phyloP scores from a whole-genome alignment of 768 basidiomycete genomes.

The Russula virescens region DNA sequence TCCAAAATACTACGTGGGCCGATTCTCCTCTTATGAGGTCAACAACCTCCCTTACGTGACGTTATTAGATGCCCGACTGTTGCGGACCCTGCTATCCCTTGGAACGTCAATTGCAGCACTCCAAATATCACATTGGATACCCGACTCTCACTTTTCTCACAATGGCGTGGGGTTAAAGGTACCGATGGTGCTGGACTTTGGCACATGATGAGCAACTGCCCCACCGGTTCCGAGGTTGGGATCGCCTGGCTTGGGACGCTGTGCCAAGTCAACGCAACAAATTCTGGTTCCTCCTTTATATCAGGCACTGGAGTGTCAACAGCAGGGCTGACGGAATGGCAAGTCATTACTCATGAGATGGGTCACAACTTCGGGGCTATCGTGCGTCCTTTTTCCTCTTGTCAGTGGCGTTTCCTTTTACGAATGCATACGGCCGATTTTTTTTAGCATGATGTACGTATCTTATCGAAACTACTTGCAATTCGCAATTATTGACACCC shows the following conservation, averaged over 20 bases:
- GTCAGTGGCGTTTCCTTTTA: conserved; percentile 18
- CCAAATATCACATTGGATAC: conserved; percentile 51
- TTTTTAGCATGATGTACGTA: conserved; percentile 50
- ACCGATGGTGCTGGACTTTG: conserved; percentile 76
- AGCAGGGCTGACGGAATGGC: conserved; percentile 71
- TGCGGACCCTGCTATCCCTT: conserved; percentile 47
- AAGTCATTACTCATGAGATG: conserved; percentile 77
- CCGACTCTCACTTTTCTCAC: conserved; percentile 71
- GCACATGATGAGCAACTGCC: conserved; percentile 84
- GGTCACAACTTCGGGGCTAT: conserved; percentile 90
- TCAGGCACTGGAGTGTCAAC: conserved; percentile 83
- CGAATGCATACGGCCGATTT: not conserved
- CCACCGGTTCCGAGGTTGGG: conserved; percentile 75
- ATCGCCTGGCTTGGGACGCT: conserved; percentile 86
- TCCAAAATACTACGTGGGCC: conserved; percentile 51
- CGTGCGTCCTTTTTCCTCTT: conserved; percentile 39
- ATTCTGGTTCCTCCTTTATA: conserved; percentile 45
- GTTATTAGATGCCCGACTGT: conserved; percentile 53
- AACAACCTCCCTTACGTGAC: not conserved
- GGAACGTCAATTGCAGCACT: conserved; percentile 66
- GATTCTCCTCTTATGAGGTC: conserved; percentile 6
- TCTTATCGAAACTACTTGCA: conserved; percentile 7
- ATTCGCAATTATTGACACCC: conserved; percentile 4
- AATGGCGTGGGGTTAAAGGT: conserved; percentile 72
- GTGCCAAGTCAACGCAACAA: conserved; percentile 52